Base-by-base conservation (phyloP, 169 alveolate genomes). In the Pseudocohnilembus persalinus region DNA sequence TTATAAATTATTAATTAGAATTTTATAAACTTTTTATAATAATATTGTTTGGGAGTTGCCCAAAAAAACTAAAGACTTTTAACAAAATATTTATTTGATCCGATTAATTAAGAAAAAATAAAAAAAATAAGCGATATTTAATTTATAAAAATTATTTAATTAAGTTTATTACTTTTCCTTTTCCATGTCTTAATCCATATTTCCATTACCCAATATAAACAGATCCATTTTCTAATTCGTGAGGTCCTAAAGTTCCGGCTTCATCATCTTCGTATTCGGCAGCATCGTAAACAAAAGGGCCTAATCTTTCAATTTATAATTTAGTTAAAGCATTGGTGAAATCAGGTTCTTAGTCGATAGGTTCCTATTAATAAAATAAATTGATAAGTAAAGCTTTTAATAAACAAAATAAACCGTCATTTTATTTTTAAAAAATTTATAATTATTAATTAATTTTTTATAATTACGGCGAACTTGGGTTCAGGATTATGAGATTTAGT, bases 141-240 rank as follows among this genome's bases (percentile, higher is more conserved):
- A 49, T 49, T 11, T 49, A 49, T 49, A 49, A 49, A 49, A 4
- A 49, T 49, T 11, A 11, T 49, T 49, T 49, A 49, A 11, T 20
- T 49, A 49, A 11, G 26, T 49, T n/a, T n/a, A n/a, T 49, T 49
- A 49, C 68, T 64, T 87, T 90, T 30, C 96, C 96, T 74, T 88
- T 74, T 0, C 96, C 96, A 83, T 93, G 94, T 64, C 94, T 85
- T n/a, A 75, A 63, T 11, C 86, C 90, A 32, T 92, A 89, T 31
- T 88, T 85, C 92, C 93, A 92, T 74, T 85, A 75, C 24, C 95
- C 95, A n/a, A 81, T 81, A 76, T 92, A 92, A 75, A 92, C 86
- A 34, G 93, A 93, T 32, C 95, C 95, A 77, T 87, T 89, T 73
- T 86, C 82, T 73, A 87, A 88, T 78, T 73, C 26, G 73, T 82